phyloP scores from a whole-genome alignment of 1,284 basidiomycete species.

The Cutaneotrichosporon cyanovorans region DNA sequence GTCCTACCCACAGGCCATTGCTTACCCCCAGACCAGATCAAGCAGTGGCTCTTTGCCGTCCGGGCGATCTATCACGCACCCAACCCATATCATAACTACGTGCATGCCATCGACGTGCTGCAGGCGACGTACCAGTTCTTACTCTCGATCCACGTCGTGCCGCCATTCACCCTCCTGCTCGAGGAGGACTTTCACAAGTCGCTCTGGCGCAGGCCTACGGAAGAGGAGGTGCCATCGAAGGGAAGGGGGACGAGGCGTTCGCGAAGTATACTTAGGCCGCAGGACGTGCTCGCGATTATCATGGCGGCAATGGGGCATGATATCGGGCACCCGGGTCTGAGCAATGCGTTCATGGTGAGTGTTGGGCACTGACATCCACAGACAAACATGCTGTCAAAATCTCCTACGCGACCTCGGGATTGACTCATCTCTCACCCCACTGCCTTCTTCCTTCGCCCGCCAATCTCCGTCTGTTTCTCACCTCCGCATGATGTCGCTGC shows the following conservation, averaged over 20 bases:
- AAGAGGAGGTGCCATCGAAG: slow-evolving; percentile 16
- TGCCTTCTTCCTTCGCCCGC: too few relatives aligned
- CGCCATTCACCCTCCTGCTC: slow-evolving; percentile 52
- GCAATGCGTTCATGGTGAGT: slow-evolving; percentile 82
- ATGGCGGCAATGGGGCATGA: slow-evolving; percentile 91
- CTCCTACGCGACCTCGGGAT: too few relatives aligned
- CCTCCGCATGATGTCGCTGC: too few relatives aligned
- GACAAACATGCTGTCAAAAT: too few relatives aligned
- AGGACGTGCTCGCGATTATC: slow-evolving; percentile 73
- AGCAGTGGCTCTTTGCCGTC: slow-evolving; percentile 68
- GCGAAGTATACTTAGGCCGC: slow-evolving; percentile 51
- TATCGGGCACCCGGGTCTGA: slow-evolving; percentile 87
- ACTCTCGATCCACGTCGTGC: slow-evolving; percentile 65
- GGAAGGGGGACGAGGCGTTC: slow-evolving; percentile 33
- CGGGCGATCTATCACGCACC: slow-evolving; percentile 75
- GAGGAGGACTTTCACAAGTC: slow-evolving; percentile 20
- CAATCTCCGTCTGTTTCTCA: too few relatives aligned
- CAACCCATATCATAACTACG: slow-evolving; percentile 93
- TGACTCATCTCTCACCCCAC: too few relatives aligned
- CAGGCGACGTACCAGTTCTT: slow-evolving; percentile 85
- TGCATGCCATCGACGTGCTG: slow-evolving; percentile 87
- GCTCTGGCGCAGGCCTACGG: slow-evolving; percentile 28
- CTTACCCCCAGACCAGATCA: slow-evolving; percentile 52
- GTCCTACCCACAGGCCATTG: too few relatives aligned
- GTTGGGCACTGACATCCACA: neutral